phyloP scores from a whole-genome alignment of 371 early-diverging fungal genomes.

The Nosema muscidifuracis region DNA sequence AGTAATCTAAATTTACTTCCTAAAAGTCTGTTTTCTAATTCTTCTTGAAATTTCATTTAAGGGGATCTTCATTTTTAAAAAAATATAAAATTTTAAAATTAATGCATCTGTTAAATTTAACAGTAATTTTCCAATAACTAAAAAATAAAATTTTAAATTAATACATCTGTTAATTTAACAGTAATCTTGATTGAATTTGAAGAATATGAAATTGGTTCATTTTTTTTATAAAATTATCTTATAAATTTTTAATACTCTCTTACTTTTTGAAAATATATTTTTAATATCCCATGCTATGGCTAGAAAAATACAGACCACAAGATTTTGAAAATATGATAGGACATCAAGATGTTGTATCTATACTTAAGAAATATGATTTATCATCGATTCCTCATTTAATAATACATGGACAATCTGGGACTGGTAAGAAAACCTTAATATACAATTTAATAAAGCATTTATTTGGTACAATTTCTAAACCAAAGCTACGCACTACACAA shows the following conservation, averaged over 20 bases:
- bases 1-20: conserved; percentile 63
- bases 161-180: too few species aligned
- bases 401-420: conserved; percentile 86
- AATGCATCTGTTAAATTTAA: too few species aligned
- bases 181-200: too few species aligned
- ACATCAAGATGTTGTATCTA: conserved; percentile 69
- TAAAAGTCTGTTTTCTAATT: conserved; percentile 51
- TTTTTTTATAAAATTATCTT: too few species aligned
- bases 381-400: conserved; percentile 76
- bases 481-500: conserved; percentile 75
- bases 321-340: conserved; percentile 74
- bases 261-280: not conserved
- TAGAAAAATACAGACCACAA: conserved; percentile 84
- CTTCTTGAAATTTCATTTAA: conserved; percentile 39
- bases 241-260: too few species aligned
- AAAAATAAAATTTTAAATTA: too few species aligned
- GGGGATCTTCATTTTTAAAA: not conserved
- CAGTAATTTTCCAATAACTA: too few species aligned
- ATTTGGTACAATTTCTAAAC: conserved; percentile 39
- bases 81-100: too few species aligned
- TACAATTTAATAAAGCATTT: conserved; percentile 67
- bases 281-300: conserved; percentile 71
- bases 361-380: conserved; percentile 71
- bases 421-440: conserved; percentile 91
- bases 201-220: too few species aligned